Evolutionary conservation across 164 flowering plant species (phyloP), one percentile per base, ranked within the genome.

Genomic region (Kingdonia uniflora): DNA sequence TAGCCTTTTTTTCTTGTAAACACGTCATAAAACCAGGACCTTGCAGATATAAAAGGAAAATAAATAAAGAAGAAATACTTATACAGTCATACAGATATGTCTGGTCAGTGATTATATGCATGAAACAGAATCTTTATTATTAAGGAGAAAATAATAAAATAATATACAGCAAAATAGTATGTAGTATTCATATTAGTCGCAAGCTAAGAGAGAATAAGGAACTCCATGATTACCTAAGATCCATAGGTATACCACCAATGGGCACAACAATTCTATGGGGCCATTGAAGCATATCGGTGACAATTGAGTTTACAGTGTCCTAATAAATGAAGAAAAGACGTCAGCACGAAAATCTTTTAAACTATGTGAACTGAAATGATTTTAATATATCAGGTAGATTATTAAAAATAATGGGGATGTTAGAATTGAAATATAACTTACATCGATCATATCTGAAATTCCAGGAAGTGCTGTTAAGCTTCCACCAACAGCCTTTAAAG

Each of bases 231-330:
- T 70, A 94, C 99, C 95, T 94, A 42, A 65, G 68, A 67, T 94
- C 96, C 45, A 87, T 81, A 61, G 91, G 82, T 52, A 78, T 48
- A 57, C 95, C 97, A 59, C 99, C 99, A 69, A 94, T 65, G 50
- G 96, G 99, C 63, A 94, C 90, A 64, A 94, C 92, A 66, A 89
- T 87, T 60, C 99, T 83, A 64, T 94, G 99, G 21, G 99, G 99
- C 99, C 99, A 94, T 63, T 85, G 90, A 22, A 94, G 95, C 86
- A 74, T 87, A 63, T 94, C 97, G 6, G 80, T 80, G 51, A 94
- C 80, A 58, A 94, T 94, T 19, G 95, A 26, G n/a, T 87, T 20
- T 44, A 94, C 97, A 58, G 88, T 89, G 63, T 89, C 99, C 99
- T 92, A 57, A 54, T 11, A 16, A 59, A 21, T 10, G 16, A 21